These are phyloP conservation scores for Karstenula rhodostoma DNA, from an alignment of 2,329 filamentous ascomycete species.

Conservation along the genomic window DNA sequence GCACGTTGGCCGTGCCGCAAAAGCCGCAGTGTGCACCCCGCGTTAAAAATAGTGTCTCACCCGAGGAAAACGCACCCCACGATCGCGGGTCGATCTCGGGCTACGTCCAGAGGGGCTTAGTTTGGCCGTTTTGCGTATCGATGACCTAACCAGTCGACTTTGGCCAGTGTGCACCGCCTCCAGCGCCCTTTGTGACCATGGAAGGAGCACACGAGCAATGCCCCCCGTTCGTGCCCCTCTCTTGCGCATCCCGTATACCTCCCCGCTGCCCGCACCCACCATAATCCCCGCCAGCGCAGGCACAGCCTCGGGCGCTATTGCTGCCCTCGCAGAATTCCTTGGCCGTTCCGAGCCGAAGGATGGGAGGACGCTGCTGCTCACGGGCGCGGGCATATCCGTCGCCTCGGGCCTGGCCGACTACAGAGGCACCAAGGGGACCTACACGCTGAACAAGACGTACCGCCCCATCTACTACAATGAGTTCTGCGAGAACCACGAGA, in stretches of 20 bases:
- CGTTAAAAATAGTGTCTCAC: constrained; percentile 16
- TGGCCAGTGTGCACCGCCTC: constrained; percentile 3
- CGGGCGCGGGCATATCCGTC: constrained; percentile 92
- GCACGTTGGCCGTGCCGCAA: not conserved
- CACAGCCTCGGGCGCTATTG: constrained; percentile 75
- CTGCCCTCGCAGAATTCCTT: constrained; percentile 80
- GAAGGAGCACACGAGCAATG: constrained; percentile 16
- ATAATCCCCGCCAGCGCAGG: constrained; percentile 77
- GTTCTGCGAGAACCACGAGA: constrained; percentile 81
- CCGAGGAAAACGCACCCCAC: constrained; percentile 2
- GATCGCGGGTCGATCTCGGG: constrained; percentile 3
- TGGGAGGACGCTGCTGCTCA: constrained; percentile 70
- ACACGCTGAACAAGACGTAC: constrained; percentile 88
- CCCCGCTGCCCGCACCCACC: constrained; percentile 76
- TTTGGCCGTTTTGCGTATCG: not conserved
- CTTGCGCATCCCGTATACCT: constrained; percentile 90
- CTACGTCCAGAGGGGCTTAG: not conserved
- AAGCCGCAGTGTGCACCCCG: constrained; percentile 6
- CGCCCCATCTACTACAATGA: constrained; percentile 93
- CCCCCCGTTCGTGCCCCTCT: constrained; percentile 57
- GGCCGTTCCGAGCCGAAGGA: constrained; percentile 47
- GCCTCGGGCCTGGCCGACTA: constrained; percentile 94
- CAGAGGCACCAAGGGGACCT: constrained; percentile 86
- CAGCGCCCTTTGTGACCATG: constrained; percentile 1
- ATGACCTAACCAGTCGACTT: constrained; percentile 8